phyloP scores from a whole-genome alignment of 148 eudicot genomes.

The Vaccinium macrocarpon region DNA sequence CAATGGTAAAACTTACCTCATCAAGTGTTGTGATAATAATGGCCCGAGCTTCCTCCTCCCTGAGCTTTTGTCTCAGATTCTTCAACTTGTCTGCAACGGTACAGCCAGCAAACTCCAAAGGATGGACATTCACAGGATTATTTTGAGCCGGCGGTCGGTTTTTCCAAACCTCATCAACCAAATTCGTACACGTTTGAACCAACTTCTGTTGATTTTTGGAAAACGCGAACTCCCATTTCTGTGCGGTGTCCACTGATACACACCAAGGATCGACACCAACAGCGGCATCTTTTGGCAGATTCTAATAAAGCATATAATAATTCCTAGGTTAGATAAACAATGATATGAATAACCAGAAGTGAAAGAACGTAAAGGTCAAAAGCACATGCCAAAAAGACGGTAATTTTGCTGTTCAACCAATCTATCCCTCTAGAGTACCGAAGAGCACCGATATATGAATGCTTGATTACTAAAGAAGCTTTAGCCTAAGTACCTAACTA shows the following conservation, averaged over 20 bases:
- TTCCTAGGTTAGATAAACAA: not conserved
- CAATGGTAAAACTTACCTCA: constrained; percentile 45
- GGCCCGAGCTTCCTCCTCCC: constrained; percentile 61
- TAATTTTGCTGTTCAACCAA: not conserved
- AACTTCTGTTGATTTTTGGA: constrained; percentile 72
- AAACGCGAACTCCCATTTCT: constrained; percentile 87
- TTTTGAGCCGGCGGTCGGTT: constrained; percentile 57
- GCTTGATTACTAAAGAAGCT: not conserved
- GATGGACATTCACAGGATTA: constrained; percentile 71
- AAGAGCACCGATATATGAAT: not conserved
- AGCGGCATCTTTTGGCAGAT: constrained; percentile 70
- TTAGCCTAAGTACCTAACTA: not conserved
- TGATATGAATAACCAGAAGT: not conserved
- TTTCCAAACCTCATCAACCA: constrained; percentile 87
- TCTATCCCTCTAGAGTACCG: not conserved
- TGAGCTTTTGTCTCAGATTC: constrained; percentile 65
- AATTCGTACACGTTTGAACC: constrained; percentile 62
- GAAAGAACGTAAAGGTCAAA: not conserved
- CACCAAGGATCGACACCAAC: constrained; percentile 93
- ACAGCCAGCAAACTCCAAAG: constrained; percentile 74
- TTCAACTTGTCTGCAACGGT: constrained; percentile 78
- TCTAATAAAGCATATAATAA: constrained; percentile 41
- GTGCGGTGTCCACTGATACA: constrained; percentile 89
- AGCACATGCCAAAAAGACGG: not conserved
- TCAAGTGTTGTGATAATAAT: constrained; percentile 75